Evolutionary conservation across 139 green algal genomes (phyloP), one percentile per base, ranked within the genome.

Genomic region (Chlorella sp.): DNA sequence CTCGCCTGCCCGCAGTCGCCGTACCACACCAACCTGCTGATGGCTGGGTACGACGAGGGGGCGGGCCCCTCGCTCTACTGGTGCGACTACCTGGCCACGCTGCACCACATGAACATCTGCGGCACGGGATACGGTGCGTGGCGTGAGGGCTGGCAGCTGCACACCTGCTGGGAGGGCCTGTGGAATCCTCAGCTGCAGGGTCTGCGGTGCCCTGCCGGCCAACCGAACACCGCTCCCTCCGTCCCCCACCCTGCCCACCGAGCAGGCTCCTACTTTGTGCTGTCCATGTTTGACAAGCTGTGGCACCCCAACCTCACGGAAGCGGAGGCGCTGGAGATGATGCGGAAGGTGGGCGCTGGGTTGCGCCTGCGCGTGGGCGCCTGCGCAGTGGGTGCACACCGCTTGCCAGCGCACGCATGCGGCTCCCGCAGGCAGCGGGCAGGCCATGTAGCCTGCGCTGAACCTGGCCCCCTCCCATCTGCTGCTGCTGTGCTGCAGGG

Each of bases 41-140:
- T 99, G 38, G 97, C 95, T 14, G 97, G 97, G 1, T 99, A 92
- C 82, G 97, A 99, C 81, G 88, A 98, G 77, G 77, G 54, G 56
- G 85, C 87, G 0, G 96, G 97, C 0, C 87, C 97, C 1, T 91
- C 93, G 0, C 88, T 99, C 64, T 99, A 98, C 89, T 99, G 96
- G 95, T 88, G 98, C 73, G 97, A 99, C 91, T 99, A 99, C 91
- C 92, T 99, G 40, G 97, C 96, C 28, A 99, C 97, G 5, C 89
- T 98, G 81, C 96, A 98, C 92, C 97, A 97, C 87, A 93, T 98
- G 90, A 98, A 99, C 92, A 96, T 96, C 38, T 95, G 93, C 11
- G 96, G 95, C n/a, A 98, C 95, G 26, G 97, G 97, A 56, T 99
- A 99, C 80, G 97, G 96, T 98, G 79, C 28, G 91, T 73, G 32